phyloP scores from a whole-genome alignment of 768 basidiomycete genomes.

The Termitomyces sp. region DNA sequence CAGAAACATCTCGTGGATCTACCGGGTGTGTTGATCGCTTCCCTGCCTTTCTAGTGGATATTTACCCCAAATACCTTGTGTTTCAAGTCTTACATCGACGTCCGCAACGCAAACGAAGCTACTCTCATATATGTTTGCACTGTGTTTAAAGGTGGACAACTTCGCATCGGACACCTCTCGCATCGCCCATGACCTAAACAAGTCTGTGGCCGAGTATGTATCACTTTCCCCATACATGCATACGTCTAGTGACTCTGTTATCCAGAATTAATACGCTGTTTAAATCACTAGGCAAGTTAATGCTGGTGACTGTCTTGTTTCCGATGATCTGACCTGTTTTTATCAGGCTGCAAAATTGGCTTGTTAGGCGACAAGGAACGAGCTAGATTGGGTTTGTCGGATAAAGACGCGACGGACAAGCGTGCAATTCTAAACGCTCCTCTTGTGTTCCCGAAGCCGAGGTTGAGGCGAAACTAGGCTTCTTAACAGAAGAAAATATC shows the following conservation, averaged over 20 bases:
- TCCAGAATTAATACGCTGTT: constrained; percentile 59
- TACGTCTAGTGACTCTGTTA: constrained; percentile 2
- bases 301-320: neutral
- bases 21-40: constrained; percentile 38
- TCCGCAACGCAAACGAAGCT: constrained; percentile 66
- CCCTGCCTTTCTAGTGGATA: neutral
- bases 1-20: constrained; percentile 67
- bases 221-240: neutral
- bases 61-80: neutral
- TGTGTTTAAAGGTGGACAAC: constrained; percentile 76
- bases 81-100: constrained; percentile 49
- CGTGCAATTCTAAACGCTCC: constrained; percentile 74
- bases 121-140: constrained; percentile 72
- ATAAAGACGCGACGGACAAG: constrained; percentile 57
- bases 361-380: constrained; percentile 58
- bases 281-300: constrained; percentile 60
- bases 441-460: constrained; percentile 74
- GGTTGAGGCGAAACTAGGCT: constrained; percentile 30
- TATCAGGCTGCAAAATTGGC: constrained; percentile 66
- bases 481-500: neutral
- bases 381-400: constrained; percentile 61
- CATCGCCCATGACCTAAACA: constrained; percentile 71
- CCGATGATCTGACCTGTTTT: constrained; percentile 3
- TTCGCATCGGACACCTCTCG: constrained; percentile 65
- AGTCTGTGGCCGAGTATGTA: constrained; percentile 60